Evolutionary conservation across 306 rosid genomes (phyloP), one percentile per base, ranked within the genome.

Genomic region (Vigna trinervia): DNA sequence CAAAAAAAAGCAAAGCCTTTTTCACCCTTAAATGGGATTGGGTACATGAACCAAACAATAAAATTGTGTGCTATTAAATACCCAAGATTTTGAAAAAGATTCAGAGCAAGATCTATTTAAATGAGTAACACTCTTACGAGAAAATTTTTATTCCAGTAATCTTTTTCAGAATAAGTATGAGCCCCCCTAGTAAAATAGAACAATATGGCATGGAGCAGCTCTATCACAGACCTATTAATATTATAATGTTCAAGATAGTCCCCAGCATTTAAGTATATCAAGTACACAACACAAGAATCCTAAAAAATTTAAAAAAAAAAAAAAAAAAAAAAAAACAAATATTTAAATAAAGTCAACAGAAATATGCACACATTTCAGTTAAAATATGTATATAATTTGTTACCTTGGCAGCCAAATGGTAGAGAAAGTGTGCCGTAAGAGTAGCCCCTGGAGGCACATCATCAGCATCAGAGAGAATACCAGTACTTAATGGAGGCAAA

Each of bases 341-440:
- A 15, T 68, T 22, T 68, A 80, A 68, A 32, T 28, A 70, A 80
- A 73, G 56, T 53, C 30, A 36, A 41, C 61, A 38, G 38, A 77
- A 32, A 43, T n/a, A 75, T 50, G 80, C 26, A 47, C 51, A 48
- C 46, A 67, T 78, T 78, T 76, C 62, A 66, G 77, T 62, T 51
- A 78, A 50, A 67, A 59, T 78, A 51, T 69, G 78, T 53, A 75
- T 9, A 63, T 82, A 34, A 59, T 28, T 76, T 43, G 62, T 85
- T 83, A 94, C 98, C 98, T 94, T 90, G 60, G 91, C 87, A 12
- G 96, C 94, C 76, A 94, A 86, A 83, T 94, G 96, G 88, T 94
- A 92, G 67, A 94, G 91, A 79, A 92, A 89, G 84, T 92, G 91
- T 71, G 97, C 98, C 4, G 97, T 92, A 74, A 94, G 97, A 69